Conservation (phyloP, 2,329 filamentous ascomycete species). For the Exophiala viscosa region DNA sequence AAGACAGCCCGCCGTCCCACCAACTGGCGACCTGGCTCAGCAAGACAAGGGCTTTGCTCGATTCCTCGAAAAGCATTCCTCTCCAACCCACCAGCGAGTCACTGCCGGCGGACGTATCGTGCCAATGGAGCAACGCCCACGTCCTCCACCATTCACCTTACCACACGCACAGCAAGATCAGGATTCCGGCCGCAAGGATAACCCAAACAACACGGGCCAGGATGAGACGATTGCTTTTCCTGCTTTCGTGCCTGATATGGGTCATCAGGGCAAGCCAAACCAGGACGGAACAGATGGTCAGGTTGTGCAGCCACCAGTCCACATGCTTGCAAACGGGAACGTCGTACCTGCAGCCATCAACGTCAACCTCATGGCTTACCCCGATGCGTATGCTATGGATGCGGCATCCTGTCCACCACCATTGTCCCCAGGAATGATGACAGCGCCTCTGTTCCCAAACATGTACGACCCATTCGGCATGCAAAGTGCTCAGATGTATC, state of each 20-base stretch:
- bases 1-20: slow-evolving; percentile 34
- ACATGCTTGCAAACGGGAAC: slow-evolving; percentile 1
- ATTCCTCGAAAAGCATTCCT: slow-evolving; percentile 47
- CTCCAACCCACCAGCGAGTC: slow-evolving; percentile 48
- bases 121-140: slow-evolving; percentile 38
- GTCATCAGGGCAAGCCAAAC: not conserved
- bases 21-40: slow-evolving; percentile 33
- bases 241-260: not conserved
- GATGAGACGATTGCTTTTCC: not conserved
- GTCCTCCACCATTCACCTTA: slow-evolving; percentile 38
- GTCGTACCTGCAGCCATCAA: slow-evolving; percentile 3
- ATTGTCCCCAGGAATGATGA: slow-evolving; percentile 7
- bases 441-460: slow-evolving; percentile 2
- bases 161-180: not conserved
- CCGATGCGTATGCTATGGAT: slow-evolving; percentile 7
- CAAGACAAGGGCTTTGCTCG: slow-evolving; percentile 43
- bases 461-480: slow-evolving; percentile 16
- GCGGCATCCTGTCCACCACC: slow-evolving; percentile 4
- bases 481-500: slow-evolving; percentile 6
- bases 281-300: slow-evolving; percentile 1
- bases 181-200: slow-evolving; percentile 21
- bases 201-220: slow-evolving; percentile 15
- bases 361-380: slow-evolving; percentile 4
- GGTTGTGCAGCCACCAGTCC: slow-evolving; percentile 3
- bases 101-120: slow-evolving; percentile 49